phyloP scores from a whole-genome alignment of 108 stramenopile species.

The Pseudonitzschia multiseries region DNA sequence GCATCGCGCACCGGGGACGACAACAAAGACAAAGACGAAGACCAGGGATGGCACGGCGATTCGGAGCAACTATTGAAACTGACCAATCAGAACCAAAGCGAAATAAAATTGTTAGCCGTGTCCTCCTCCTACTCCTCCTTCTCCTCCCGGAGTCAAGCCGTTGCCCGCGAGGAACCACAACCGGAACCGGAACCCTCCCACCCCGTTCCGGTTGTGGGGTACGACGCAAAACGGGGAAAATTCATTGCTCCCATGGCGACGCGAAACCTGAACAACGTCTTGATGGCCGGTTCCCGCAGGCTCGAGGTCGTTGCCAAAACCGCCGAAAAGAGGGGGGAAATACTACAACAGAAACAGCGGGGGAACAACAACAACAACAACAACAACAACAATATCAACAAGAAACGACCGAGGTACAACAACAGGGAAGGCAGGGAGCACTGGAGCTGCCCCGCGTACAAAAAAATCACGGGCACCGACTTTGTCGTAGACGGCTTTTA shows the following conservation, averaged over 20 bases:
- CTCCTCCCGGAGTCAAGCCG: no score
- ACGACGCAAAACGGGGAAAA: no score
- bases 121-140: no score
- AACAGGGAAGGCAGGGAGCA: conserved; percentile 12
- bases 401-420: not conserved
- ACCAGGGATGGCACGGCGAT: conserved; percentile 31
- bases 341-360: no score
- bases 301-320: conserved; percentile 32
- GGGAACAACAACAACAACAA: no score
- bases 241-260: not conserved
- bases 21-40: not conserved
- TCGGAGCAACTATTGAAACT: conserved; percentile 12
- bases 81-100: conserved; percentile 4
- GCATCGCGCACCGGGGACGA: no score
- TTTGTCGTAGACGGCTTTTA: conserved; percentile 76
- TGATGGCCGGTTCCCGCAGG: conserved; percentile 33
- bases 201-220: no score
- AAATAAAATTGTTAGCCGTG: not conserved
- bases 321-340: not conserved
- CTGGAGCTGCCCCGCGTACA: conserved; percentile 65
- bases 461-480: conserved; percentile 79
- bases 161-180: no score
- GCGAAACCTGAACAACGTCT: conserved; percentile 35
- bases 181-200: no score
- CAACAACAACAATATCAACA: not conserved